Evolutionary conservation across 352 stramenopile genomes (phyloP).

Genomic region (Hyaloperonospora arabidopsidis): DNA sequence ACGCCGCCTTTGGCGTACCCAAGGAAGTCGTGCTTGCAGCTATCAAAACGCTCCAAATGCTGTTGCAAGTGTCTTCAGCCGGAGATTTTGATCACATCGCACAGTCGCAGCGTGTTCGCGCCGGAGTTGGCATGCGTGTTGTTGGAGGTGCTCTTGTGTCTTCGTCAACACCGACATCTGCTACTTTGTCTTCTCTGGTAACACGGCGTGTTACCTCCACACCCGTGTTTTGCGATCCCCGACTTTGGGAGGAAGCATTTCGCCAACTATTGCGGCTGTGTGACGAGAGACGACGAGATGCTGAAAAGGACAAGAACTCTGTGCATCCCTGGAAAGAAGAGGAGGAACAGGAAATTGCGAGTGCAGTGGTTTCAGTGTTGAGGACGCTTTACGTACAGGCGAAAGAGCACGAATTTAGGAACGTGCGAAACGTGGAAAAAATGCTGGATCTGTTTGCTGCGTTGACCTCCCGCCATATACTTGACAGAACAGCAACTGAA

Average conservation of each 20-base stretch:
- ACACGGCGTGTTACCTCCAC: constrained; percentile 13
- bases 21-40: constrained; percentile 76
- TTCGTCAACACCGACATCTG: constrained; percentile 19
- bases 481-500: constrained; percentile 24
- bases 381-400: constrained; percentile 72
- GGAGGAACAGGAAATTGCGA: constrained; percentile 75
- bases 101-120: constrained; percentile 67
- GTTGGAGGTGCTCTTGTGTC: constrained; percentile 78
- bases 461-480: constrained; percentile 61
- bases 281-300: constrained; percentile 31
- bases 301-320: constrained; percentile 14
- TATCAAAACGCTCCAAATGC: constrained; percentile 67
- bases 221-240: constrained; percentile 36
- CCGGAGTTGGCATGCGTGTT: constrained; percentile 84
- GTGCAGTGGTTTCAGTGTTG: constrained; percentile 60
- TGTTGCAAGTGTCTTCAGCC: constrained; percentile 73
- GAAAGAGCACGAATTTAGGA: constrained; percentile 69
- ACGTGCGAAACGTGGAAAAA: constrained; percentile 46
- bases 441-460: constrained; percentile 59
- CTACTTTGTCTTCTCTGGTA: constrained; percentile 18
- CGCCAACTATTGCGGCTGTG: constrained; percentile 49
- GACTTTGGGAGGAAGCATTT: constrained; percentile 68
- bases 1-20: constrained; percentile 41
- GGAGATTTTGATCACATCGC: constrained; percentile 67
- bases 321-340: constrained; percentile 45